These are phyloP conservation scores for Leccinum broughii DNA, from an alignment of 768 basidiomycete genomes.

Conservation along the genomic window DNA sequence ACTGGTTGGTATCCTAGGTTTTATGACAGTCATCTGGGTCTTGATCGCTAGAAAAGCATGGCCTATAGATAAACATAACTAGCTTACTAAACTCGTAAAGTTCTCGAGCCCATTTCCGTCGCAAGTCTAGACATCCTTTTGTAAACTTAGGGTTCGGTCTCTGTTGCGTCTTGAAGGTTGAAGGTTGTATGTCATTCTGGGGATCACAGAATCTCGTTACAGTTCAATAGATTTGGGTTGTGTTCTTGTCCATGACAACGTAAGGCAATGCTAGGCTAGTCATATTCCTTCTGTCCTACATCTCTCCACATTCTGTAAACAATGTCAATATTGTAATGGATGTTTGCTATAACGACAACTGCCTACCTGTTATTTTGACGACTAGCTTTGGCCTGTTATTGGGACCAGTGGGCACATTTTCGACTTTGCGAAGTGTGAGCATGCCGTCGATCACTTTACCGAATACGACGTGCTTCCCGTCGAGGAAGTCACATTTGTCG, in stretches of 20 bases:
- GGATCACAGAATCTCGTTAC: not conserved
- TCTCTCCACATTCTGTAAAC: conserved; percentile 55
- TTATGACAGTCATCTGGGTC: conserved; percentile 42
- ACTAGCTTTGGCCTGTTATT: conserved; percentile 88
- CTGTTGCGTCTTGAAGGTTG: not conserved
- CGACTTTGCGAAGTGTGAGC: conserved; percentile 94
- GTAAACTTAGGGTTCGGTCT: not conserved
- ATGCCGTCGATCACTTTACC: conserved; percentile 90
- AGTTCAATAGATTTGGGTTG: not conserved
- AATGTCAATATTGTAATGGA: conserved; percentile 1
- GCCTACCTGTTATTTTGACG: conserved; percentile 82
- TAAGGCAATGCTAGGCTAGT: not conserved
- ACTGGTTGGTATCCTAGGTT: conserved; percentile 38
- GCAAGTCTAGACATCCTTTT: not conserved
- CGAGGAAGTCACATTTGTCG: conserved; percentile 91
- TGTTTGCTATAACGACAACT: not conserved
- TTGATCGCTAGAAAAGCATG: conserved; percentile 33
- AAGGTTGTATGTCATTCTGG: not conserved
- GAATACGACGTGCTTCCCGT: conserved; percentile 93
- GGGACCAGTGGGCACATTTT: conserved; percentile 89
- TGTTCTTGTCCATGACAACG: not conserved
- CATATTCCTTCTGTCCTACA: conserved; percentile 37
- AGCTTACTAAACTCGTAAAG: not conserved
- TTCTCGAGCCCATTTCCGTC: not conserved
- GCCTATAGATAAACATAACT: conserved; percentile 3